These are phyloP conservation scores for Neopestalotiopsis sp. DNA, from an alignment of 2,329 filamentous ascomycete species.

Conservation along the genomic window DNA sequence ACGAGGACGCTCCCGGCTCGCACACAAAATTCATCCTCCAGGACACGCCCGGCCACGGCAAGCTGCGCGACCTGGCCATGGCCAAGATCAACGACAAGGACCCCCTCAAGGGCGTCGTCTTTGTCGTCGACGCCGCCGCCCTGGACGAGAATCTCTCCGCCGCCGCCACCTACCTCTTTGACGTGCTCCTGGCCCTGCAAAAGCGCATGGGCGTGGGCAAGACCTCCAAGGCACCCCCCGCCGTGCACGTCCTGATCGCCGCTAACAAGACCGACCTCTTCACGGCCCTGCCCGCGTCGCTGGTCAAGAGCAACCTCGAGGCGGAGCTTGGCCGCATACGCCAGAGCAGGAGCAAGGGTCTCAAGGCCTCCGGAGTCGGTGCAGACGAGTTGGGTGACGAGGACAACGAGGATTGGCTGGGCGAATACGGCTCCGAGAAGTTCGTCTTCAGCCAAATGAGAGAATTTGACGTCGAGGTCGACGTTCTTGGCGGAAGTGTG, in stretches of 20 bases:
- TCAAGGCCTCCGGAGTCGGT: slow-evolving; percentile 82
- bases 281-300: slow-evolving; percentile 79
- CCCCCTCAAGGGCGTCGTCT: slow-evolving; percentile 68
- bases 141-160: slow-evolving; percentile 69
- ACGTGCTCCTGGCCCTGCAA: slow-evolving; percentile 83
- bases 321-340: slow-evolving; percentile 81
- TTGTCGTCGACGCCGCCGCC: slow-evolving; percentile 84
- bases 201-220: slow-evolving; percentile 65
- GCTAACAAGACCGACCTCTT: slow-evolving; percentile 98
- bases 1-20: slow-evolving; percentile 57
- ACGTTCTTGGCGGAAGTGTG: slow-evolving; percentile 78
- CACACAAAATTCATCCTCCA: slow-evolving; percentile 76
- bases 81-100: slow-evolving; percentile 43
- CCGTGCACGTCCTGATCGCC: slow-evolving; percentile 79
- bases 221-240: slow-evolving; percentile 59
- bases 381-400: slow-evolving; percentile 63
- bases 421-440: slow-evolving; percentile 75
- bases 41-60: slow-evolving; percentile 95
- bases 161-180: slow-evolving; percentile 85
- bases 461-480: slow-evolving; percentile 80
- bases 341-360: slow-evolving; percentile 75
- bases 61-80: slow-evolving; percentile 77
- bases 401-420: slow-evolving; percentile 85
- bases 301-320: slow-evolving; percentile 79
- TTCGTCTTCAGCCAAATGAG: slow-evolving; percentile 85